Base-by-base conservation (phyloP, 1,139 yeast species). In the Kodamaea fungicola region DNA sequence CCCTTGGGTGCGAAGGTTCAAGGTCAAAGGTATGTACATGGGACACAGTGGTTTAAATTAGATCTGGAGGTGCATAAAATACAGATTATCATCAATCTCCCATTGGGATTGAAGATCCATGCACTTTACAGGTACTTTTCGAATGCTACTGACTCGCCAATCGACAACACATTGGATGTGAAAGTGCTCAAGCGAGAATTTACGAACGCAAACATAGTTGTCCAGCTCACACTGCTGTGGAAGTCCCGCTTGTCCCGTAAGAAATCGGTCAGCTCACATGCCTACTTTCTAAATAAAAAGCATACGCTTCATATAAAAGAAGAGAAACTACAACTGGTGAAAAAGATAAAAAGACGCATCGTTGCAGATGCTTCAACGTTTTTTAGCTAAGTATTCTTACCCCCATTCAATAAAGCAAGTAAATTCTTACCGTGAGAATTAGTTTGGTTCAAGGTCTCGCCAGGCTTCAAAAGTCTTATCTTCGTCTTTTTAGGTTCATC, bases 401-500 rank as follows among this genome's bases (percentile, higher is more conserved):
- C 19, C 6, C 44, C 42, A 16, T 46, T 47, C 34, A 49, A 43
- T 30, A 49, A 34, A 3, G 49, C 51, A 26, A 49, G 41, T 16
- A 47, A 37, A 22, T 35, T 47, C 36, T 49, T 39, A 3, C 51
- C 53, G 13, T 44, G 45, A 4, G 32, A 27, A 23, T 47, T 45
- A 8, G 43, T 12, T 6, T 34, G 27, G 12, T 42, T 41, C 29
- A 61, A 49, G 8, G 54, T 42, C 41, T 64, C 62, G 3, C 67
- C 67, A 7, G 64, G 64, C 34, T 57, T 61, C 29, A 62, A 51
- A 22, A 63, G 47, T 38, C 60, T 52, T 23, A 62, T 46, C 29
- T 46, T 52, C 13, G 50, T 49, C 41, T 50, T 57, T 34, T 43
- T 44, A 4, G 42, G 42, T 25, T 40, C 45, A 3, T 33, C 26